Conservation (phyloP, 345 rosid species). For the Laguncularia racemosa region DNA sequence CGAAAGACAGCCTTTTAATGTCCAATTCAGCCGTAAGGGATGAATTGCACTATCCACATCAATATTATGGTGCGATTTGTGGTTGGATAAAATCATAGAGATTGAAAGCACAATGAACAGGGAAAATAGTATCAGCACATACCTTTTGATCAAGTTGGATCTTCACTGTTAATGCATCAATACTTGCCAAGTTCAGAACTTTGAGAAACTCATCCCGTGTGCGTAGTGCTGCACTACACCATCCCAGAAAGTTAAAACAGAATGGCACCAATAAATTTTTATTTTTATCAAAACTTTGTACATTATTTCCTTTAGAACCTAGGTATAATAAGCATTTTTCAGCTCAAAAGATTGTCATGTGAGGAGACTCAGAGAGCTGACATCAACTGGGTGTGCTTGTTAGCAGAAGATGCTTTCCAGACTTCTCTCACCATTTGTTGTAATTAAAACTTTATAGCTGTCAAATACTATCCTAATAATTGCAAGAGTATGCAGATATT, state of each 20-base stretch:
- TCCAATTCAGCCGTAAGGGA: too few relatives aligned
- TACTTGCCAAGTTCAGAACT: slow-evolving; percentile 38
- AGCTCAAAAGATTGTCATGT: neutral
- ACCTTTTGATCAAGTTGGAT: slow-evolving; percentile 49
- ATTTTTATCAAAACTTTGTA: too few relatives aligned
- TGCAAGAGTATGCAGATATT: too few relatives aligned
- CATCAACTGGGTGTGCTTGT: too few relatives aligned
- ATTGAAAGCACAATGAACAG: neutral
- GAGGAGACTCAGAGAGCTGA: too few relatives aligned
- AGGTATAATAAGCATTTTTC: neutral
- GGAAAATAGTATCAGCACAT: neutral
- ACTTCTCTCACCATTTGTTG: too few relatives aligned
- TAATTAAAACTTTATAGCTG: too few relatives aligned
- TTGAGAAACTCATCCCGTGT: slow-evolving; percentile 50
- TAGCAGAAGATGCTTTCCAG: too few relatives aligned
- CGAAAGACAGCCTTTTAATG: too few relatives aligned
- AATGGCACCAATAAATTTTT: neutral
- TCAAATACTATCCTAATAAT: too few relatives aligned
- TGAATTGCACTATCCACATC: too few relatives aligned
- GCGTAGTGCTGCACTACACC: slow-evolving; percentile 46
- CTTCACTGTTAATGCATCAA: slow-evolving; percentile 38
- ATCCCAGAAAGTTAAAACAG: slow-evolving; percentile 19
- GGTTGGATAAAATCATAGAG: neutral
- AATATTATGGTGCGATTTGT: too few relatives aligned
- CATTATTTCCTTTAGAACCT: neutral